These are phyloP conservation scores for Penicillium canariense DNA, from an alignment of 495 filamentous ascomycete genomes.

Conservation along the genomic window DNA sequence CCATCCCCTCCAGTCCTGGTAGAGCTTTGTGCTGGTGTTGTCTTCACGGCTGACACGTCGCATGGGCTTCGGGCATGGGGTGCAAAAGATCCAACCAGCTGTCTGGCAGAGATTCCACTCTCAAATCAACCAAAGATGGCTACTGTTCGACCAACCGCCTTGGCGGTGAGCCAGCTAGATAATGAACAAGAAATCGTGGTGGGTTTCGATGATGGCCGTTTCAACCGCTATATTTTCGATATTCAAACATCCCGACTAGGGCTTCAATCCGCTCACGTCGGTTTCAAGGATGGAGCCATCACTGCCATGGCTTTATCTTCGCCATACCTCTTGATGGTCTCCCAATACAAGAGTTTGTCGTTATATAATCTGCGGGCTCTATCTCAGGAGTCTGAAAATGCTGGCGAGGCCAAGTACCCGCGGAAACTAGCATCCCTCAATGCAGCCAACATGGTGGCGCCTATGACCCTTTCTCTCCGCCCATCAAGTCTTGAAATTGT, in stretches of 20 bases:
- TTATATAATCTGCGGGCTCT: constrained; percentile 60
- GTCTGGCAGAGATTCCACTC: constrained; percentile 28
- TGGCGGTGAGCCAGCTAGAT: constrained; percentile 53
- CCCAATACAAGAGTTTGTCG: constrained; percentile 66
- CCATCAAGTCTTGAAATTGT: constrained; percentile 57
- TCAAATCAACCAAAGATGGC: constrained; percentile 1
- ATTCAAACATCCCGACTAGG: constrained; percentile 40
- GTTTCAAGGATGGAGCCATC: constrained; percentile 61
- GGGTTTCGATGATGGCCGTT: constrained; percentile 76
- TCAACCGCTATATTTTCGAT: constrained; percentile 64
- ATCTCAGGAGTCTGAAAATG: constrained; percentile 1
- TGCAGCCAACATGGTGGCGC: constrained; percentile 77
- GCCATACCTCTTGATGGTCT: constrained; percentile 78
- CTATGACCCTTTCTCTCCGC: constrained; percentile 75
- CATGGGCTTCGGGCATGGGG: constrained; percentile 77
- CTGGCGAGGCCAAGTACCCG: constrained; percentile 34
- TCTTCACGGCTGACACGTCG: constrained; percentile 71
- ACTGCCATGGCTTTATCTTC: constrained; percentile 70
- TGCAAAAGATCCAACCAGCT: constrained; percentile 52
- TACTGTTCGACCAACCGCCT: constrained; percentile 57
- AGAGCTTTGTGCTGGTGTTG: constrained; percentile 68
- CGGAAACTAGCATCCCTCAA: constrained; percentile 73
- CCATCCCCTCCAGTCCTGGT: constrained; percentile 61
- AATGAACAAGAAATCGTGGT: constrained; percentile 51
- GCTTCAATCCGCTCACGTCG: constrained; percentile 52